phyloP scores from a whole-genome alignment of 2,329 filamentous ascomycete genomes.

The Xylariaceae sp. region DNA sequence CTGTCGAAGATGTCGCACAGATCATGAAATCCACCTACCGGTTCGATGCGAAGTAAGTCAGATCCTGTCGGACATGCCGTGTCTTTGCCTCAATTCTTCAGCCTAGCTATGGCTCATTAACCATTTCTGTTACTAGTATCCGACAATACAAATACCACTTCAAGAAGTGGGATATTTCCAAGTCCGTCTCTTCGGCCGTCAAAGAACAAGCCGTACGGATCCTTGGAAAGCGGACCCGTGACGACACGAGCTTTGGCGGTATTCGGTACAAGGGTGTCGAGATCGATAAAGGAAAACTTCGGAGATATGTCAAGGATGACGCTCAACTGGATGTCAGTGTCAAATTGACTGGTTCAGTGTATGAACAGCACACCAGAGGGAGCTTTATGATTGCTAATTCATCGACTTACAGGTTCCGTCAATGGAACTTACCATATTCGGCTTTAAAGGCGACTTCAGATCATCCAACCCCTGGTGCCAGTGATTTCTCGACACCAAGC shows the following conservation, averaged over 20 bases:
- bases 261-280: slow-evolving; percentile 24
- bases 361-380: neutral
- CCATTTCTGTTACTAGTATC: slow-evolving; percentile 17
- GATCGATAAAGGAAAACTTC: slow-evolving; percentile 26
- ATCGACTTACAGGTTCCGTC: slow-evolving; percentile 2
- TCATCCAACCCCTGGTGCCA: slow-evolving; percentile 2
- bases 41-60: slow-evolving; percentile 7
- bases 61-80: neutral
- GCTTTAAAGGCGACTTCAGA: slow-evolving; percentile 2
- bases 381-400: neutral
- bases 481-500: slow-evolving; percentile 18
- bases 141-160: slow-evolving; percentile 32
- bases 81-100: neutral
- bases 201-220: slow-evolving; percentile 22
- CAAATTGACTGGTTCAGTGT: neutral
- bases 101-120: neutral
- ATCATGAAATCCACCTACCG: slow-evolving; percentile 3
- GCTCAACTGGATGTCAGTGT: neutral
- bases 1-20: neutral
- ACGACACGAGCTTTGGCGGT: slow-evolving; percentile 13
- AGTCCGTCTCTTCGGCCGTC: slow-evolving; percentile 18
- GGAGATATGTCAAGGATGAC: slow-evolving; percentile 22
- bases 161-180: slow-evolving; percentile 30
- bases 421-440: slow-evolving; percentile 2
- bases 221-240: slow-evolving; percentile 17